A percentile compares a stretch with the other conserved stretches of the same genome.
Evolutionary conservation across 225 moss, liverwort and hornwort species (phyloP).

Genomic region (Anthoceros angustus): DNA sequence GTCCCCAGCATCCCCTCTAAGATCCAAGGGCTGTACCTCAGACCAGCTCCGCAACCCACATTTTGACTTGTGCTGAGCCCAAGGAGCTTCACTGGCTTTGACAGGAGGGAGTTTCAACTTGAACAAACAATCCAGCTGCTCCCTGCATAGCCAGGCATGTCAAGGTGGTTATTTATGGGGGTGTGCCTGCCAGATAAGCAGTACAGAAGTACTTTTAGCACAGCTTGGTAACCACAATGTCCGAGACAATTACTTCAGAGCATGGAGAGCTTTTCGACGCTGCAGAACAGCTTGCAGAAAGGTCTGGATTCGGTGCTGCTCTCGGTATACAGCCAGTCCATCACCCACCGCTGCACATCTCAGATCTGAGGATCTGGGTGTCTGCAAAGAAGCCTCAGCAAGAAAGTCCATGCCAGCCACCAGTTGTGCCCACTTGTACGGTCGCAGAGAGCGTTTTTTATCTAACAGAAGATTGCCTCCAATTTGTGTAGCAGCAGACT

Average conservation of each 20-base stretch:
- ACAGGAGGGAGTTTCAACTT: slow-evolving; percentile 59
- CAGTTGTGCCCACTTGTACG: slow-evolving; percentile 85
- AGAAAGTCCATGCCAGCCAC: slow-evolving; percentile 81
- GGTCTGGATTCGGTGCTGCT: slow-evolving; percentile 66
- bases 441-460: slow-evolving; percentile 40
- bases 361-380: slow-evolving; percentile 17
- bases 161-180: no score
- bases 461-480: slow-evolving; percentile 66
- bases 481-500: slow-evolving; percentile 68
- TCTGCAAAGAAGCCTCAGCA: slow-evolving; percentile 54
- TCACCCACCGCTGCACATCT: slow-evolving; percentile 16
- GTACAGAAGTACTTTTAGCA: background rate
- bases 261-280: slow-evolving; percentile 65
- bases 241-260: slow-evolving; percentile 61
- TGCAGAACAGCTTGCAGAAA: slow-evolving; percentile 71
- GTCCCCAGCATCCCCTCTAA: slow-evolving; percentile 24
- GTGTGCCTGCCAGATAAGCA: no score
- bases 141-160: slow-evolving; percentile 25
- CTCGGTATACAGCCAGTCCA: slow-evolving; percentile 35
- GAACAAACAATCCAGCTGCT: slow-evolving; percentile 68
- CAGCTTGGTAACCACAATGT: slow-evolving; percentile 13
- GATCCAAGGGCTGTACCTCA: slow-evolving; percentile 26
- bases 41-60: slow-evolving; percentile 57
- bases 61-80: slow-evolving; percentile 47
- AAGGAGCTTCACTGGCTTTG: slow-evolving; percentile 40